A percentile compares a stretch with the other conserved stretches of the same genome.
Evolutionary conservation across 371 early-diverging fungal species (phyloP).

Genomic region (Homolaphlyctis polyrhiza): DNA sequence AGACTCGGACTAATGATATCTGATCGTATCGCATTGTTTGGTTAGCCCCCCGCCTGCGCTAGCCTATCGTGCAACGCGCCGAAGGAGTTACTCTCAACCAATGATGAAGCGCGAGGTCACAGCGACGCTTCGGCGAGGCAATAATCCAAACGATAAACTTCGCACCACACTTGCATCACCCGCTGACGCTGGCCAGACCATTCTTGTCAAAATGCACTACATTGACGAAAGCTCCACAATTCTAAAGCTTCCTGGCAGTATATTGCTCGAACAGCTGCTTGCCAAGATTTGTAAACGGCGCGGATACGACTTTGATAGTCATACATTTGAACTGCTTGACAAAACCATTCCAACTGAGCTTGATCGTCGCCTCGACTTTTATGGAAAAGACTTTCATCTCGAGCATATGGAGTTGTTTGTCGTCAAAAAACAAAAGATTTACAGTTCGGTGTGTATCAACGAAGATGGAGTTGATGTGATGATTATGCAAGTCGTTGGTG

Average conservation of each 20-base stretch:
- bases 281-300: slow-evolving; percentile 30
- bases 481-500: slow-evolving; percentile 30
- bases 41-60: no score
- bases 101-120: not conserved
- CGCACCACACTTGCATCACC: slow-evolving; percentile 2
- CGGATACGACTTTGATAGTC: slow-evolving; percentile 26
- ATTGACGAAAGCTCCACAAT: slow-evolving; percentile 18
- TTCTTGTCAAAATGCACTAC: slow-evolving; percentile 15
- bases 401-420: slow-evolving; percentile 22
- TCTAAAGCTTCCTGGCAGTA: slow-evolving; percentile 25
- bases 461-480: slow-evolving; percentile 44
- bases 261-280: slow-evolving; percentile 34
- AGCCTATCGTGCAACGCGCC: no score
- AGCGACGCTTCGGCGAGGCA: slow-evolving; percentile 3
- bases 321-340: slow-evolving; percentile 29
- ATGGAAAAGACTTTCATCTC: slow-evolving; percentile 9
- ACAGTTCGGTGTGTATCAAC: slow-evolving; percentile 34
- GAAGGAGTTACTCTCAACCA: slow-evolving; percentile 3
- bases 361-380: slow-evolving; percentile 31
- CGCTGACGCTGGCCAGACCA: not conserved
- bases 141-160: not conserved
- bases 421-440: slow-evolving; percentile 36
- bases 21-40: no score
- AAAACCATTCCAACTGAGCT: slow-evolving; percentile 27
- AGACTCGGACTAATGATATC: no score